phyloP scores from a whole-genome alignment of 306 rosid species.

The Cicer bijugum region DNA sequence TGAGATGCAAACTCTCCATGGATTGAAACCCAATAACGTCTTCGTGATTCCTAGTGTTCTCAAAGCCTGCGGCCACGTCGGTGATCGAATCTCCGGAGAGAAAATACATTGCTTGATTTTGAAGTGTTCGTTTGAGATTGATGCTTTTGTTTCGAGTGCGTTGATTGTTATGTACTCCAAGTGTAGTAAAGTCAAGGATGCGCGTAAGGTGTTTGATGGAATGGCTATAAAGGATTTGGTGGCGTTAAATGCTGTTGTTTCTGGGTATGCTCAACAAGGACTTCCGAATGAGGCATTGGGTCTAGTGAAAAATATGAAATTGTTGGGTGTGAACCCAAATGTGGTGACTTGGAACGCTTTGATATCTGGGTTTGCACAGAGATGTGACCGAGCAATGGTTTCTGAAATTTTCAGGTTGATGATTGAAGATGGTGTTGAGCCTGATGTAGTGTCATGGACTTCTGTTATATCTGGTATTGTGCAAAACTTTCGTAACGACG shows the following conservation, averaged over 20 bases:
- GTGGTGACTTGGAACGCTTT: constrained; percentile 81
- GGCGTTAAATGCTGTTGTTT: constrained; percentile 76
- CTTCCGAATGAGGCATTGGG: constrained; percentile 57
- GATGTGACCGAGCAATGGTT: constrained; percentile 63
- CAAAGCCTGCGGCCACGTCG: constrained; percentile 77
- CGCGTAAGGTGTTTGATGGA: constrained; percentile 61
- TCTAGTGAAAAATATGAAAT: constrained; percentile 62
- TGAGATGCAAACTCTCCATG: constrained; percentile 58
- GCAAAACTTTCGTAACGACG: constrained; percentile 64
- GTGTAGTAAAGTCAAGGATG: constrained; percentile 58
- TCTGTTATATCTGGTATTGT: constrained; percentile 84
- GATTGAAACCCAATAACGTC: constrained; percentile 46
- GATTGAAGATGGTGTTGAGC: constrained; percentile 59
- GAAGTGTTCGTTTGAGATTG: constrained; percentile 60
- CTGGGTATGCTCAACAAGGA: constrained; percentile 73
- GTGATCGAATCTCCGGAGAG: constrained; percentile 55
- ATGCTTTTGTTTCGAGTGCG: constrained; percentile 66
- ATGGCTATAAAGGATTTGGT: constrained; percentile 75
- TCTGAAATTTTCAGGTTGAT: constrained; percentile 58
- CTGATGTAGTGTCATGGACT: constrained; percentile 89
- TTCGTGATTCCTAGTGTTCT: constrained; percentile 80
- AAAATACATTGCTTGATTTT: constrained; percentile 62
- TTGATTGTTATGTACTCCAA: constrained; percentile 80
- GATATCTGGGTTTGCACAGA: constrained; percentile 77
- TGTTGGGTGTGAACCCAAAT: constrained; percentile 59